Conservation (phyloP, 2,329 filamentous ascomycete genomes). For the Coniella vitis region DNA sequence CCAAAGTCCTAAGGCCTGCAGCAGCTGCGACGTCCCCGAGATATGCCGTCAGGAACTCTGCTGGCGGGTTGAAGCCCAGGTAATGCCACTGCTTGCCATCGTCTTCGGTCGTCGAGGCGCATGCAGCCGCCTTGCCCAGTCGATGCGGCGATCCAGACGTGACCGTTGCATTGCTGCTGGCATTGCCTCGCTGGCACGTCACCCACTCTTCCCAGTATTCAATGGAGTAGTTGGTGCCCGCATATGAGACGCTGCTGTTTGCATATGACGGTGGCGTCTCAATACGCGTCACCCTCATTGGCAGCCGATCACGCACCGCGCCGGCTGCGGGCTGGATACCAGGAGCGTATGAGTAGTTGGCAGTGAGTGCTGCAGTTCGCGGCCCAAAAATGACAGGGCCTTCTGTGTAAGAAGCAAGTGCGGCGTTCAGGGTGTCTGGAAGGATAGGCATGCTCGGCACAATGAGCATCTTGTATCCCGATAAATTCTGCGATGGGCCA, state of each 20-base stretch:
- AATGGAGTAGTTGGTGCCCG: conserved; percentile 18
- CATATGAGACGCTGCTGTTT: conserved; percentile 17
- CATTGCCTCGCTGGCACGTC: conserved; percentile 14
- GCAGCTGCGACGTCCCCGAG: conserved; percentile 17
- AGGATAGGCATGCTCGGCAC: conserved; percentile 20
- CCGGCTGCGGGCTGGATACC: conserved; percentile 18
- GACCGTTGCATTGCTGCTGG: conserved; percentile 16
- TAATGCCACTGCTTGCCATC: conserved; percentile 16
- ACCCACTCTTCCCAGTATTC: conserved; percentile 19
- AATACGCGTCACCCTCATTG: conserved; percentile 20
- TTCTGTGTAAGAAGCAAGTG: conserved; percentile 10
- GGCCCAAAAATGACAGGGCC: conserved; percentile 19
- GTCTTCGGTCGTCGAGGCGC: background rate
- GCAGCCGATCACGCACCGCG: conserved; percentile 16
- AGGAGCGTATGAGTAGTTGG: conserved; percentile 16
- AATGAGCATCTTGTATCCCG: conserved; percentile 20
- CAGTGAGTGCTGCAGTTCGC: conserved; percentile 17
- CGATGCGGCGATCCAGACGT: conserved; percentile 19
- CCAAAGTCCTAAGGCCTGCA: conserved; percentile 15
- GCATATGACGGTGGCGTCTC: conserved; percentile 20
- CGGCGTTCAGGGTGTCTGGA: conserved; percentile 14
- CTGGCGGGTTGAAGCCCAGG: conserved; percentile 20
- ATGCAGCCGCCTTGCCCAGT: conserved; percentile 18
- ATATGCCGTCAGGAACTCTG: conserved; percentile 18
- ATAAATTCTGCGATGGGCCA: conserved; percentile 16